These are phyloP conservation scores for Phytophthora chlamydospora DNA, from an alignment of 352 stramenopile species.

Conservation along the genomic window DNA sequence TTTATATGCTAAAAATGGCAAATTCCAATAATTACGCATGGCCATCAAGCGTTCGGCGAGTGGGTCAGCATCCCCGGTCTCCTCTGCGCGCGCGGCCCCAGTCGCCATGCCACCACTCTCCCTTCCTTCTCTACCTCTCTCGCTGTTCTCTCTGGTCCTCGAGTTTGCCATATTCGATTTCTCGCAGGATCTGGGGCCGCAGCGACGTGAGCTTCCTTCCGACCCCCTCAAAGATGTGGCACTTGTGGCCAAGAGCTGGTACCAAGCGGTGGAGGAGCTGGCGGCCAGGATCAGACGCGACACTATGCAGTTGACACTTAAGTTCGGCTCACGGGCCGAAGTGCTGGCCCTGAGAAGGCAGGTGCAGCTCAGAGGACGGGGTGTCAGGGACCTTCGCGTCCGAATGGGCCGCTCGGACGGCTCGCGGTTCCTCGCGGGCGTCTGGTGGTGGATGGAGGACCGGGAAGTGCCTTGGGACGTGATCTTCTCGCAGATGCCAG, in stretches of 20 bases:
- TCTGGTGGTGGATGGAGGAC: constrained; percentile 44
- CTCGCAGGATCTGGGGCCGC: constrained; percentile 21
- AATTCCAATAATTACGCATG: constrained; percentile 1
- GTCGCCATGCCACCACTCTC: constrained; percentile 10
- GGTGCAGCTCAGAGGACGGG: constrained; percentile 32
- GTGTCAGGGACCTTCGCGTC: constrained; percentile 38
- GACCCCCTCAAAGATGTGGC: constrained; percentile 32
- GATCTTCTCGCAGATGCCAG: constrained; percentile 28
- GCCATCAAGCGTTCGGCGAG: constrained; percentile 10
- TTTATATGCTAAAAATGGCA: too few species aligned
- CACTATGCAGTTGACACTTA: constrained; percentile 39
- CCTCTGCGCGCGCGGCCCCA: background rate
- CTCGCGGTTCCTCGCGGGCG: constrained; percentile 30
- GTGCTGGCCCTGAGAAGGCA: constrained; percentile 26
- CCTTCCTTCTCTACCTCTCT: constrained; percentile 31
- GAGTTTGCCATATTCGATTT: constrained; percentile 34
- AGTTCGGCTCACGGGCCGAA: constrained; percentile 31
- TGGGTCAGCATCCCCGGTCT: background rate
- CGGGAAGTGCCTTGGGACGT: constrained; percentile 35
- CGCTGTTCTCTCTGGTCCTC: constrained; percentile 41
- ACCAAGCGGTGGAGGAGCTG: constrained; percentile 39
- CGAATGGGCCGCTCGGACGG: constrained; percentile 40
- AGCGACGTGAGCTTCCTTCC: background rate
- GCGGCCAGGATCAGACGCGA: constrained; percentile 29
- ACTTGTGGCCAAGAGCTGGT: constrained; percentile 45